Evolutionary conservation across 768 basidiomycete genomes (phyloP).

Genomic region (Boletus huronensis): DNA sequence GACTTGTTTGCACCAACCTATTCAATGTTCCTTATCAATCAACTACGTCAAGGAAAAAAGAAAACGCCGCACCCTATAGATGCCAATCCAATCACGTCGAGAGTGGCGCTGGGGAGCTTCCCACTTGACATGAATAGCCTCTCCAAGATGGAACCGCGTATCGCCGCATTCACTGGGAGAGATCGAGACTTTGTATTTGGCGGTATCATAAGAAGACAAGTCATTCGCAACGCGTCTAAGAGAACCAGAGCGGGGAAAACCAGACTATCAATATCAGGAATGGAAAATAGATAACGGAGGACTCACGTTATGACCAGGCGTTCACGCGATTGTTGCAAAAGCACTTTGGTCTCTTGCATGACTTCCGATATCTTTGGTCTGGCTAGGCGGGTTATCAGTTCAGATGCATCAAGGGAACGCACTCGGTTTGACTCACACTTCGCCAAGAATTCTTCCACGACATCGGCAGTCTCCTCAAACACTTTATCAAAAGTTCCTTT

Average conservation of each 20-base stretch:
- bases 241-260: neutral
- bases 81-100: slow-evolving; percentile 92
- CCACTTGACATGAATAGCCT: slow-evolving; percentile 85
- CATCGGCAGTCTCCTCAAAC: slow-evolving; percentile 89
- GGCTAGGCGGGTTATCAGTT: slow-evolving; percentile 45
- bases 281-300: neutral
- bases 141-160: slow-evolving; percentile 81
- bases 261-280: neutral
- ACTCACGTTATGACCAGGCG: slow-evolving; percentile 87
- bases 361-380: slow-evolving; percentile 85
- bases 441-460: slow-evolving; percentile 88
- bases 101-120: slow-evolving; percentile 84
- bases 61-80: slow-evolving; percentile 61
- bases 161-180: slow-evolving; percentile 49
- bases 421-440: slow-evolving; percentile 57
- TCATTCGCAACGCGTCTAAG: slow-evolving; percentile 76
- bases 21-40: slow-evolving; percentile 2
- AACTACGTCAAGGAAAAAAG: neutral
- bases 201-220: slow-evolving; percentile 71
- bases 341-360: slow-evolving; percentile 86
- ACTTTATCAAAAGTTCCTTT: slow-evolving; percentile 95
- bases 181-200: slow-evolving; percentile 72
- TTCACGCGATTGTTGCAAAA: slow-evolving; percentile 89
- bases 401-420: neutral
- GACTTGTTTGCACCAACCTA: slow-evolving; percentile 88